phyloP scores from a whole-genome alignment of 2,329 filamentous ascomycete genomes.

The Coniochaeta pulveracea region DNA sequence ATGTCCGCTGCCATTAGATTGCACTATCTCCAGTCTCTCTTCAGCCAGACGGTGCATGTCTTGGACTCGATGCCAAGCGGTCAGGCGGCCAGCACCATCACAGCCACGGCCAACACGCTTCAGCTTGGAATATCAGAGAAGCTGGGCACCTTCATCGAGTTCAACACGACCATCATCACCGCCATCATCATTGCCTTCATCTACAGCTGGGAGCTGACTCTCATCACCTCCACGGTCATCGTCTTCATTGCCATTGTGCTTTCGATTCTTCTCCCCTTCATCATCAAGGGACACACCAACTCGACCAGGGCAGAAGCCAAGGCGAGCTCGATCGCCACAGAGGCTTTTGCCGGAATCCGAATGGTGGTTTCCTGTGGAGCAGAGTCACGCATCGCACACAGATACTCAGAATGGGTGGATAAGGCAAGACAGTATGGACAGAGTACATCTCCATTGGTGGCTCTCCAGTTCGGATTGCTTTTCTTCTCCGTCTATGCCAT shows the following conservation, averaged over 20 bases:
- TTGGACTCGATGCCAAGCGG: slow-evolving; percentile 56
- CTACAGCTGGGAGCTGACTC: slow-evolving; percentile 46
- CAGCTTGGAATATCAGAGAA: slow-evolving; percentile 56
- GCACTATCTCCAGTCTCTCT: slow-evolving; percentile 51
- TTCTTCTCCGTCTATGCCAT: slow-evolving; percentile 42
- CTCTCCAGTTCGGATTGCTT: slow-evolving; percentile 39
- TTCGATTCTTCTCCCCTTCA: slow-evolving; percentile 38
- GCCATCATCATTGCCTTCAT: slow-evolving; percentile 43
- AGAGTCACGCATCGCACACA: slow-evolving; percentile 38
- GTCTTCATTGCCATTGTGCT: slow-evolving; percentile 42
- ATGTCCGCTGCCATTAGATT: slow-evolving; percentile 51
- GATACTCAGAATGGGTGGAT: slow-evolving; percentile 43
- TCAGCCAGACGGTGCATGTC: slow-evolving; percentile 55
- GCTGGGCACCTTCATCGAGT: slow-evolving; percentile 47
- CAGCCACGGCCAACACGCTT: slow-evolving; percentile 50
- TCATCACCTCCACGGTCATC: slow-evolving; percentile 45
- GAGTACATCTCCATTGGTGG: slow-evolving; percentile 36
- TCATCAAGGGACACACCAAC: slow-evolving; percentile 37
- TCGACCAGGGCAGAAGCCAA: slow-evolving; percentile 41
- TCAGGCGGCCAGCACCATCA: slow-evolving; percentile 51
- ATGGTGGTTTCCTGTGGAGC: slow-evolving; percentile 55
- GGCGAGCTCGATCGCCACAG: slow-evolving; percentile 48
- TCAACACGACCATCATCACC: slow-evolving; percentile 36
- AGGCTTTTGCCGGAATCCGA: slow-evolving; percentile 46
- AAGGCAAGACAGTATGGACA: slow-evolving; percentile 38